Evolutionary conservation across 2,329 filamentous ascomycete genomes (phyloP).

Genomic region (Bipolaris gigantea): DNA sequence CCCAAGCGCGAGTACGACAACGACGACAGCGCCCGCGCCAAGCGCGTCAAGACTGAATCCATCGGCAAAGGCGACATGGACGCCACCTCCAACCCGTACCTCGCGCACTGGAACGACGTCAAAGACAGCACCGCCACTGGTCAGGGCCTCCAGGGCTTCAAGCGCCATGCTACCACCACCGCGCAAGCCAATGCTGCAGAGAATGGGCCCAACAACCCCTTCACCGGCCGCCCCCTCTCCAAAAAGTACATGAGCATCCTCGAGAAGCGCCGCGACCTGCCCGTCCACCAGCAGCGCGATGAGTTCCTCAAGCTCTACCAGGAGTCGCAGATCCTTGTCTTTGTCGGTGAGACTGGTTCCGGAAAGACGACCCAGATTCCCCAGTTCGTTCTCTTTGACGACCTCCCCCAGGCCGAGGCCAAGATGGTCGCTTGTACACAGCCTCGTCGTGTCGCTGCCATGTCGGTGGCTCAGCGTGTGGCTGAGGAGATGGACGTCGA

Average conservation of each 20-base stretch:
- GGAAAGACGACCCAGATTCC: slow-evolving; percentile 99
- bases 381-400: slow-evolving; percentile 96
- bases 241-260: slow-evolving; percentile 89
- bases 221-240: slow-evolving; percentile 76
- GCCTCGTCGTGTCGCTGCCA: slow-evolving; percentile 93
- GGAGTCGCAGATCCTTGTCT: slow-evolving; percentile 91
- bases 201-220: slow-evolving; percentile 80
- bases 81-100: slow-evolving; percentile 76
- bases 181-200: slow-evolving; percentile 73
- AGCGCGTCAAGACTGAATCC: slow-evolving; percentile 50
- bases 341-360: slow-evolving; percentile 98
- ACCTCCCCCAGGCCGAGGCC: slow-evolving; percentile 79
- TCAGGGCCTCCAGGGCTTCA: slow-evolving; percentile 62
- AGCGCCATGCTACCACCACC: slow-evolving; percentile 79
- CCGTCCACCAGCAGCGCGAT: slow-evolving; percentile 88
- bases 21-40: slow-evolving; percentile 54
- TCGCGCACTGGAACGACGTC: slow-evolving; percentile 80
- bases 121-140: slow-evolving; percentile 39
- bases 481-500: slow-evolving; percentile 92
- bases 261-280: slow-evolving; percentile 78
- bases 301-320: slow-evolving; percentile 96
- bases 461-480: slow-evolving; percentile 97
- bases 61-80: slow-evolving; percentile 48
- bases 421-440: slow-evolving; percentile 98
- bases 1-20: slow-evolving; percentile 57